These are phyloP conservation scores for Excoecaria agallocha DNA, from an alignment of 345 rosid genomes.

Conservation along the genomic window DNA sequence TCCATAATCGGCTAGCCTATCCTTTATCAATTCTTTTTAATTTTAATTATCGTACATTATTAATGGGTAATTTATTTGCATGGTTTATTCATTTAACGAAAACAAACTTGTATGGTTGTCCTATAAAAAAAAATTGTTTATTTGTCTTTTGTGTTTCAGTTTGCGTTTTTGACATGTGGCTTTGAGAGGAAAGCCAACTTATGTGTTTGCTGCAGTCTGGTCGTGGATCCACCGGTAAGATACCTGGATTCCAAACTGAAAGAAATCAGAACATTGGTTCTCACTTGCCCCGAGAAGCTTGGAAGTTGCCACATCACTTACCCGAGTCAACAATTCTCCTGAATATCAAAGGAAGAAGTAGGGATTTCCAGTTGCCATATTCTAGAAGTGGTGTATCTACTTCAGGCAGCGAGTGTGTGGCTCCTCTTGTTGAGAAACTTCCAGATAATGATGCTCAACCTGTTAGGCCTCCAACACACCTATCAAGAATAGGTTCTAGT, in stretches of 20 bases:
- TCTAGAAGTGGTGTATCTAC: slow-evolving; percentile 44
- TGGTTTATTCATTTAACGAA: neutral
- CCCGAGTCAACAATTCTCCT: slow-evolving; percentile 41
- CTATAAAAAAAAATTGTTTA: neutral
- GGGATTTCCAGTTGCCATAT: slow-evolving; percentile 44
- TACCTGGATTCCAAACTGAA: slow-evolving; percentile 32
- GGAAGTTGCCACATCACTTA: slow-evolving; percentile 41
- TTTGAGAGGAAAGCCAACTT: neutral
- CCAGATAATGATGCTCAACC: slow-evolving; percentile 43
- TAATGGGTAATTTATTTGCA: neutral
- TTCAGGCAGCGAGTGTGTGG: slow-evolving; percentile 40
- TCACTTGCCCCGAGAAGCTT: slow-evolving; percentile 41
- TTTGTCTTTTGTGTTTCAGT: neutral
- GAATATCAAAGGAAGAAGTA: slow-evolving; percentile 44
- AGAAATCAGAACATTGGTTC: slow-evolving; percentile 33
- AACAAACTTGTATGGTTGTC: neutral
- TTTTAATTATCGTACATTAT: neutral
- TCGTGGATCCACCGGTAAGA: slow-evolving; percentile 30
- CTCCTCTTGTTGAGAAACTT: slow-evolving; percentile 32
- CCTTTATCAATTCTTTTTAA: neutral
- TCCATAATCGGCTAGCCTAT: neutral
- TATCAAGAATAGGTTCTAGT: slow-evolving; percentile 45
- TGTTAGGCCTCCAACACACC: slow-evolving; percentile 34
- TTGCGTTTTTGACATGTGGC: neutral
- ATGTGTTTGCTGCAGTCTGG: slow-evolving; percentile 43